A percentile compares a stretch with the other conserved stretches of the same genome.
Evolutionary conservation across 2,329 filamentous ascomycete species (phyloP).

Genomic region (Colletotrichum sp.): DNA sequence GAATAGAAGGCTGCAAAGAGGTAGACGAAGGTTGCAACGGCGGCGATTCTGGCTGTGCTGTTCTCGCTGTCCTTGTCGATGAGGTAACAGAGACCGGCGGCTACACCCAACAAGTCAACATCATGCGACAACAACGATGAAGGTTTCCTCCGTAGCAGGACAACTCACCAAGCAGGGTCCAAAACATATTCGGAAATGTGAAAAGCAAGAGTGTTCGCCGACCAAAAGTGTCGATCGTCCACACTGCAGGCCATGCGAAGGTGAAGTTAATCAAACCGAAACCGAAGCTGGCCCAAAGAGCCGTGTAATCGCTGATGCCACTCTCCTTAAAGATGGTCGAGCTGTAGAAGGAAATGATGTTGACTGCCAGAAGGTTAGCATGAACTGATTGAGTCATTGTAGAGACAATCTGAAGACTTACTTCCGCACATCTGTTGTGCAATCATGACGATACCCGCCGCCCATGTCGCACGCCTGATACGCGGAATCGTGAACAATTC

Average conservation of each 20-base stretch:
- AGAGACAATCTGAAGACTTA: constrained; percentile 19
- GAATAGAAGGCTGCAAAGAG: constrained; percentile 71
- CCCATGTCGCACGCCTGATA: constrained; percentile 66
- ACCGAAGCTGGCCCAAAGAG: constrained; percentile 47
- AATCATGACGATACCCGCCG: constrained; percentile 73
- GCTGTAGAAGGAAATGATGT: constrained; percentile 56
- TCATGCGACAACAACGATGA: not conserved
- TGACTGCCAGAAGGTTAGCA: constrained; percentile 32
- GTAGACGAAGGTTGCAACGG: constrained; percentile 68
- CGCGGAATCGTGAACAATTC: constrained; percentile 65
- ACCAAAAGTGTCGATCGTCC: constrained; percentile 71
- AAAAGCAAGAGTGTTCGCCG: constrained; percentile 66
- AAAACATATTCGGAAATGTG: constrained; percentile 72
- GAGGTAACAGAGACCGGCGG: constrained; percentile 42
- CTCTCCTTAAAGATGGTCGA: constrained; percentile 50
- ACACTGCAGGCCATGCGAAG: constrained; percentile 70
- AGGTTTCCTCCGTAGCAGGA: not conserved
- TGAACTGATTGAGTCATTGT: not conserved
- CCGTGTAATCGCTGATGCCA: constrained; percentile 41
- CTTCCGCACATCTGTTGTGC: constrained; percentile 66
- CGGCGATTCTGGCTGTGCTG: constrained; percentile 49
- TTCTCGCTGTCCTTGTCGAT: constrained; percentile 33
- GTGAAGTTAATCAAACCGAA: constrained; percentile 65
- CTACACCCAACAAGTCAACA: constrained; percentile 19
- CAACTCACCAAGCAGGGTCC: constrained; percentile 52